Percentiles rank a stretch among this genome's conserved stretches.
Evolutionary conservation across 2,329 filamentous ascomycete species (phyloP).

Genomic region (Ceratocystis diversiconidia): DNA sequence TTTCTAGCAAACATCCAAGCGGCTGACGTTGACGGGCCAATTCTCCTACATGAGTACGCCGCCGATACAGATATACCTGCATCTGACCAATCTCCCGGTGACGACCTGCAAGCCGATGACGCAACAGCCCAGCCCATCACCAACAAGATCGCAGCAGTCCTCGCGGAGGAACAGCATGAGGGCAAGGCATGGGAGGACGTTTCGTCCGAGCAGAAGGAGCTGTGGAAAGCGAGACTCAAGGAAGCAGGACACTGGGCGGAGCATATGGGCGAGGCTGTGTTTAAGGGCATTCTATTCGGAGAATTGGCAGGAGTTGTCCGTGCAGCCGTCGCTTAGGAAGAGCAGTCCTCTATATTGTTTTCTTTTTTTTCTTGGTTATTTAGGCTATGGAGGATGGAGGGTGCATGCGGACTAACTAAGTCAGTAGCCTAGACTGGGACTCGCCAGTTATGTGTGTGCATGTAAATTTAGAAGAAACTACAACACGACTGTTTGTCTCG

Average conservation of each 20-base stretch:
- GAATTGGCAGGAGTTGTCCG: conserved; percentile 52
- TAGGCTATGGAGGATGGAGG: background rate
- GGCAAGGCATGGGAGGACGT: conserved; percentile 61
- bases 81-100: background rate
- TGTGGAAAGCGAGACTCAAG: conserved; percentile 55
- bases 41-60: conserved; percentile 14
- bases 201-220: conserved; percentile 42
- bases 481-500: no score
- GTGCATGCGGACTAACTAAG: no score
- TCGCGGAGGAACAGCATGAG: conserved; percentile 35
- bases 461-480: no score
- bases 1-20: conserved; percentile 14
- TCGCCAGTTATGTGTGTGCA: no score
- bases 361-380: background rate
- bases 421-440: no score
- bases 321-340: conserved; percentile 30
- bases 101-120: background rate
- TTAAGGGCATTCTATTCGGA: conserved; percentile 65
- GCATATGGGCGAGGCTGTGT: conserved; percentile 59
- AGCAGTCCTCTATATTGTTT: background rate
- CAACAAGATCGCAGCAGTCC: conserved; percentile 25
- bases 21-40: background rate
- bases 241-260: conserved; percentile 68
- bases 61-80: background rate
- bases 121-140: background rate